Conservation (phyloP, 805 yeast genomes). For the Maudiozyma saulgeensis region DNA sequence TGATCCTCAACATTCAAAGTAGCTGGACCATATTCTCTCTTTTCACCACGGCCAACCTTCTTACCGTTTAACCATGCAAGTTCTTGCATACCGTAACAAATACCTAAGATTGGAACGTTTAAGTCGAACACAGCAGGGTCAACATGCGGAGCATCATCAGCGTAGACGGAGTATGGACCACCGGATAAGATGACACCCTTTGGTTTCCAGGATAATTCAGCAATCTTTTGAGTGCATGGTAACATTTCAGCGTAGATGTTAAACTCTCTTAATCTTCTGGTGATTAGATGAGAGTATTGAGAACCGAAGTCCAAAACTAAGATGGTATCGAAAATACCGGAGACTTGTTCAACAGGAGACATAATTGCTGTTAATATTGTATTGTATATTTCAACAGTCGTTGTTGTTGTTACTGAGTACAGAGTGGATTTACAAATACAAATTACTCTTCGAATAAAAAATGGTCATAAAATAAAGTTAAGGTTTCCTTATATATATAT, state of each 20-base stretch:
- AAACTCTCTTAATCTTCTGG: conserved; percentile 95
- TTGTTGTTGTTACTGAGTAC: no score
- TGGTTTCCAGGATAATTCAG: conserved; percentile 88
- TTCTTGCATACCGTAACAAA: conserved; percentile 99
- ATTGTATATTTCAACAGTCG: background rate
- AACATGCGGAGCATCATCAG: conserved; percentile 92
- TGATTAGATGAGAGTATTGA: conserved; percentile 92
- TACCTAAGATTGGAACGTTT: conserved; percentile 90
- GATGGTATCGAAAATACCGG: conserved; percentile 89
- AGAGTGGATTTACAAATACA: no score
- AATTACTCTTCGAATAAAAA: no score
- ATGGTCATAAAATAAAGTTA: no score
- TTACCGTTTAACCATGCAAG: conserved; percentile 95
- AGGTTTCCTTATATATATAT: no score
- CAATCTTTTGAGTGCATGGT: conserved; percentile 96
- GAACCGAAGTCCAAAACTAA: conserved; percentile 97
- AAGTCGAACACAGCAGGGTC: conserved; percentile 88
- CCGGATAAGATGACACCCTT: conserved; percentile 94
- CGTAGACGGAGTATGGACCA: conserved; percentile 96
- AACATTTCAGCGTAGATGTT: conserved; percentile 98
- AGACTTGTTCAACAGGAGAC: conserved; percentile 44
- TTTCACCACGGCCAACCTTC: conserved; percentile 86
- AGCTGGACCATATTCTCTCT: conserved; percentile 98
- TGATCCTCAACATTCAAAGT: conserved; percentile 65
- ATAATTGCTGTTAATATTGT: conserved; percentile 1